A percentile compares a stretch with the other conserved stretches of the same genome.
Conservation (phyloP, 2,329 filamentous ascomycete genomes). For the Paracoccidioides lutzii region DNA sequence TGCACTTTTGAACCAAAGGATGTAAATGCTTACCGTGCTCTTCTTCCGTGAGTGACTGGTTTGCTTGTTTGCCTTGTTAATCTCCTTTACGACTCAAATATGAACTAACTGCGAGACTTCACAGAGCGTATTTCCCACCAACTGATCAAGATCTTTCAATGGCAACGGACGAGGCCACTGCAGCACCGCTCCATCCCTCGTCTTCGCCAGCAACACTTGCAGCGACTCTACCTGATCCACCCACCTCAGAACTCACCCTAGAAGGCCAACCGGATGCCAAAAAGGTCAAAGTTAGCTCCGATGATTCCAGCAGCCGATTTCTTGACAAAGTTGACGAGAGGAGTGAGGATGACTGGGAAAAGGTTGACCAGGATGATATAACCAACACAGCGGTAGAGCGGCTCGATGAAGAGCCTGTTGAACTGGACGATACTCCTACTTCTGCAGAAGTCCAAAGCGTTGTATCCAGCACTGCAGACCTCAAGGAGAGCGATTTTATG, state of each 20-base stretch:
- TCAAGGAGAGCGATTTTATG: slow-evolving; percentile 3
- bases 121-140: slow-evolving; percentile 39
- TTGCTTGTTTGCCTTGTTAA: slow-evolving; percentile 1
- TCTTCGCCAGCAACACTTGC: slow-evolving; percentile 21
- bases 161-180: slow-evolving; percentile 4
- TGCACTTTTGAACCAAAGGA: slow-evolving; percentile 75
- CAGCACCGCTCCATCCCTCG: slow-evolving; percentile 15
- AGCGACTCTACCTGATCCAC: slow-evolving; percentile 36
- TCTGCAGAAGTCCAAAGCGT: slow-evolving; percentile 24
- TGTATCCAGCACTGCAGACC: slow-evolving; percentile 20
- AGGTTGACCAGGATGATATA: slow-evolving; percentile 21
- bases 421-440: slow-evolving; percentile 20
- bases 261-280: slow-evolving; percentile 34
- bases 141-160: slow-evolving; percentile 23
- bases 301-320: neutral
- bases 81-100: neutral
- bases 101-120: neutral
- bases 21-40: slow-evolving; percentile 54
- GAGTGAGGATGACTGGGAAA: slow-evolving; percentile 30
- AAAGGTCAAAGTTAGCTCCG: slow-evolving; percentile 31
- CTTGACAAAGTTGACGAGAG: slow-evolving; percentile 14
- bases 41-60: slow-evolving; percentile 55
- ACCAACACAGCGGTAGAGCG: slow-evolving; percentile 13
- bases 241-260: slow-evolving; percentile 34
- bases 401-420: slow-evolving; percentile 23